phyloP scores from a whole-genome alignment of 306 rosid genomes.

The Dryas octopetala region DNA sequence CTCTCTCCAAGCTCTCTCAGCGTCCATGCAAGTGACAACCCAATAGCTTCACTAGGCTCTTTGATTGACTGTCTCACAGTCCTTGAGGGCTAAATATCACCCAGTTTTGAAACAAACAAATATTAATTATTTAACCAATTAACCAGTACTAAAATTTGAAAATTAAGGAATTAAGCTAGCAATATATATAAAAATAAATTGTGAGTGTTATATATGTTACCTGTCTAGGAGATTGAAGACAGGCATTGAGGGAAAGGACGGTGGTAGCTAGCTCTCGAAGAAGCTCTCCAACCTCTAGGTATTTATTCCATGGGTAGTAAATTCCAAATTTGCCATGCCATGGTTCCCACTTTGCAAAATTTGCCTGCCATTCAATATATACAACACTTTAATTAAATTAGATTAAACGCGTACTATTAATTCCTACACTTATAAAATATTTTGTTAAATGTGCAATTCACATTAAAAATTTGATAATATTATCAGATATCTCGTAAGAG shows the following conservation, averaged over 20 bases:
- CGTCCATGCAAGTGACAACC: slow-evolving; percentile 41
- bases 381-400: neutral
- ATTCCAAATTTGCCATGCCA: slow-evolving; percentile 98
- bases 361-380: slow-evolving; percentile 45
- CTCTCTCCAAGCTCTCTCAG: slow-evolving; percentile 72
- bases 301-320: slow-evolving; percentile 76
- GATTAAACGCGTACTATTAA: too few species aligned
- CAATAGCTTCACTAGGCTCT: slow-evolving; percentile 52
- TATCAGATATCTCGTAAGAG: too few species aligned
- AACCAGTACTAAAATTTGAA: neutral
- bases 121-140: neutral
- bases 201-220: slow-evolving; percentile 26
- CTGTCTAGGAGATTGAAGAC: slow-evolving; percentile 65
- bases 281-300: slow-evolving; percentile 64
- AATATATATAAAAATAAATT: neutral
- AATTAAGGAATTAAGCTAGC: neutral
- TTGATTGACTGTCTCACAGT: slow-evolving; percentile 27
- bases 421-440: too few species aligned
- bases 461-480: too few species aligned
- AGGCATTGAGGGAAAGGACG: slow-evolving; percentile 43
- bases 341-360: slow-evolving; percentile 96
- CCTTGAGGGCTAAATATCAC: slow-evolving; percentile 35
- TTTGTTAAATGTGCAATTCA: too few species aligned
- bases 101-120: slow-evolving; percentile 7
- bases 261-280: slow-evolving; percentile 69